Base-by-base conservation (phyloP, 139 green algal species). In the Coelastrella sp. region DNA sequence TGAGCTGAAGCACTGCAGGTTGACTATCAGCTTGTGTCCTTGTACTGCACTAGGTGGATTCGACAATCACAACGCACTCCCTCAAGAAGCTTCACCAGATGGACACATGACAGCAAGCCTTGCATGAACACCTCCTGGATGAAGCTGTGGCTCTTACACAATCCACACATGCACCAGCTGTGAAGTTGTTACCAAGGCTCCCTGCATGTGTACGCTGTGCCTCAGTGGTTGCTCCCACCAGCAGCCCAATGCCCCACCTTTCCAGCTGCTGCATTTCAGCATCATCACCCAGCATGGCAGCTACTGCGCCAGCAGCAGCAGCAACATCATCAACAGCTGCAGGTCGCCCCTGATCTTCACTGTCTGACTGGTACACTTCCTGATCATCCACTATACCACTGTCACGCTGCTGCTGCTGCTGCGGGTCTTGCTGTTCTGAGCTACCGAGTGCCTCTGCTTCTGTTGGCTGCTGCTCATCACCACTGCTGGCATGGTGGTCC, bases 181-280 rank as follows among this genome's bases (percentile, higher is more conserved):
- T 47, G 32, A 47, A 47, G 32, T 47, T 47, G 32, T 47, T 47
- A 47, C 32, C 32, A 47, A 47, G 32, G 32, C 32, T 47, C 32
- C 32, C 32, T 47, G 32, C 32, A 47, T 47, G 32, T 47, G 32
- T 47, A 47, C 32, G 32, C 32, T 47, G 32, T 47, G 32, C 32
- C 32, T 47, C 32, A 47, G 32, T 47, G 32, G 32, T 47, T 47
- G 32, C 88, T 54, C 85, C 58, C 64, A 96, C 94, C 61, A 71
- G 61, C 61, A 19, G 61, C 61, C 61, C 8, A 13, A 71, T 10
- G 61, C 11, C 61, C 61, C 80, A 86, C 80, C 59, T 81, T 59
- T 96, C 95, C 5, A 97, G 90, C 19, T 83, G 86, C n/a, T 92
- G 93, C 86, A 95, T 80, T 47, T 94, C 91, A 13, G 22, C 81